Evolutionary conservation across 139 green algal species (phyloP).

Genomic region (Nannochloris sp.): DNA sequence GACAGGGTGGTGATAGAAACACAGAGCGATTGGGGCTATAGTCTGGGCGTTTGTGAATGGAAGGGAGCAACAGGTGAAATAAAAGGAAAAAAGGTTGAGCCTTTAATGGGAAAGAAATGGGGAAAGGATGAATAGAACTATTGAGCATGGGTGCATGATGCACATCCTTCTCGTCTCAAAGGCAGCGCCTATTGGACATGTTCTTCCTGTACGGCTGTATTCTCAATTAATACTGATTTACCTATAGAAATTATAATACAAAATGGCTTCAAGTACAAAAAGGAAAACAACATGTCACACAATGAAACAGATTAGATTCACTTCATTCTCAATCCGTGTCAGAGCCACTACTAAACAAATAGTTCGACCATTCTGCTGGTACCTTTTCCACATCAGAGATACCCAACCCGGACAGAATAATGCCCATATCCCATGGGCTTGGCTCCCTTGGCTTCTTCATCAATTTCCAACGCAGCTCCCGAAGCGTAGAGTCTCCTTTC

Average conservation of each 20-base stretch:
- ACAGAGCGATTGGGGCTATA: slow-evolving; percentile 89
- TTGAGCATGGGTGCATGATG: background rate
- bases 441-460: slow-evolving; percentile 11
- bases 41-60: slow-evolving; percentile 74
- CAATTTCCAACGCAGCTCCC: slow-evolving; percentile 50
- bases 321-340: background rate
- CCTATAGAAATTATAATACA: background rate
- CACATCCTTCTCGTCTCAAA: background rate
- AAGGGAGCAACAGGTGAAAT: slow-evolving; percentile 74
- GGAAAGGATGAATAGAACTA: slow-evolving; percentile 2
- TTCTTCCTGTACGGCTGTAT: too few relatives aligned
- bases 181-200: too few relatives aligned
- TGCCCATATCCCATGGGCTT: slow-evolving; percentile 3
- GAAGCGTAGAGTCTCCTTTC: slow-evolving; percentile 44
- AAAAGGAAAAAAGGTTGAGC: slow-evolving; percentile 32
- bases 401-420: background rate
- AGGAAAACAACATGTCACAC: background rate
- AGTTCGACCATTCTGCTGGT: slow-evolving; percentile 7
- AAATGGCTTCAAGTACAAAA: background rate
- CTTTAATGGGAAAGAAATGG: slow-evolving; percentile 33
- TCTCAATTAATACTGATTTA: background rate
- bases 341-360: slow-evolving; percentile 4
- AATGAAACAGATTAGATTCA: background rate
- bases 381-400: background rate
- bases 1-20: slow-evolving; percentile 69